Evolutionary conservation across 768 basidiomycete genomes (phyloP).

Genomic region (Grammothele lineata): DNA sequence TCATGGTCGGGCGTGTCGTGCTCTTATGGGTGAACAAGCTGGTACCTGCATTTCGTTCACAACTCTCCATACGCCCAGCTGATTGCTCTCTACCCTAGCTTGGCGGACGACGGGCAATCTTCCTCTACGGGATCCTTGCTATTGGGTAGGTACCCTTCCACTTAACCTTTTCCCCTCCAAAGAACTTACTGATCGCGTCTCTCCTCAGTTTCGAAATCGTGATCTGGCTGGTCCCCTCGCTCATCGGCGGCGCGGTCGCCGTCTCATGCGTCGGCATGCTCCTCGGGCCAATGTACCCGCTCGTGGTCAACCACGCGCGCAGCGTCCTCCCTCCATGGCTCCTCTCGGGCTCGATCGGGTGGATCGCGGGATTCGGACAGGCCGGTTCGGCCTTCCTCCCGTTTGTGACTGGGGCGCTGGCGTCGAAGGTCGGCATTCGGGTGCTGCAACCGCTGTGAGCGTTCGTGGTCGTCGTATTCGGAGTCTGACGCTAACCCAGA

Average conservation of each 20-base stretch:
- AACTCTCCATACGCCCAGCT: conserved; percentile 20
- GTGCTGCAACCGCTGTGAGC: conserved; percentile 47
- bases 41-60: conserved; percentile 19
- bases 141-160: conserved; percentile 27
- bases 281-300: conserved; percentile 45
- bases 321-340: conserved; percentile 40
- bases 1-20: conserved; percentile 50
- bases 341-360: conserved; percentile 39
- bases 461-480: neutral
- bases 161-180: neutral
- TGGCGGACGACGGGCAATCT: conserved; percentile 33
- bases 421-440: conserved; percentile 38
- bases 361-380: conserved; percentile 48
- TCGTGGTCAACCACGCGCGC: conserved; percentile 35
- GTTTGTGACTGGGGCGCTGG: conserved; percentile 44
- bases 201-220: conserved; percentile 46
- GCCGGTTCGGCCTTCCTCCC: conserved; percentile 48
- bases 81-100: conserved; percentile 21
- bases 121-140: conserved; percentile 30
- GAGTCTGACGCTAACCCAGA: neutral
- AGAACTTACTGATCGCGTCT: neutral
- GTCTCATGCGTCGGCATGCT: conserved; percentile 50
- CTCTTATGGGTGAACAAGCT: conserved; percentile 47
- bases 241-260: conserved; percentile 50
- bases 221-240: conserved; percentile 51